A percentile compares a stretch with the other conserved stretches of the same genome.
Conservation (phyloP, 2,329 filamentous ascomycete genomes). For the Phialemonium atrogriseum region DNA sequence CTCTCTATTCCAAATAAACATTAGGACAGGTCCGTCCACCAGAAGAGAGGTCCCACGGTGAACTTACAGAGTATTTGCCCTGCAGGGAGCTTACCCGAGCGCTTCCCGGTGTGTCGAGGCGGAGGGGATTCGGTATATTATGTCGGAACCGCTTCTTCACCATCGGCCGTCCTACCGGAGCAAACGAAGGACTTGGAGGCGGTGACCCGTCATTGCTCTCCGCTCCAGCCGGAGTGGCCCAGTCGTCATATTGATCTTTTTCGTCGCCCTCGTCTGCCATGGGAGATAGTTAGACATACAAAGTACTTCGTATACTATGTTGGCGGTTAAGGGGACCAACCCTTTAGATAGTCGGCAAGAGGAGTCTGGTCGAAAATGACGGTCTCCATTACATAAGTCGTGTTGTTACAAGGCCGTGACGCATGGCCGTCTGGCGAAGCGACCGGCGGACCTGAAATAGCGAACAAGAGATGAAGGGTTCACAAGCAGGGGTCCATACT, state of each 20-base stretch:
- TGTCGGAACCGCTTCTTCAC: slow-evolving; percentile 45
- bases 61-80: slow-evolving; percentile 43
- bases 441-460: no score
- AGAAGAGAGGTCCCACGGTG: slow-evolving; percentile 3
- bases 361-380: slow-evolving; percentile 81
- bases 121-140: slow-evolving; percentile 35
- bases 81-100: slow-evolving; percentile 35
- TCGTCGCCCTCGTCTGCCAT: slow-evolving; percentile 41
- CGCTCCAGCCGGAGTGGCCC: slow-evolving; percentile 24
- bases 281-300: slow-evolving; percentile 9
- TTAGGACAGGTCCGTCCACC: slow-evolving; percentile 13
- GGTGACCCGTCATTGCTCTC: slow-evolving; percentile 30
- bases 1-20: slow-evolving; percentile 39
- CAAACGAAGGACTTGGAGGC: slow-evolving; percentile 44
- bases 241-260: slow-evolving; percentile 35
- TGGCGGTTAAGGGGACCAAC: slow-evolving; percentile 37
- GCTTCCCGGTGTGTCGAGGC: slow-evolving; percentile 30
- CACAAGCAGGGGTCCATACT: no score
- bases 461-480: neutral
- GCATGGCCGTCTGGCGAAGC: slow-evolving; percentile 1
- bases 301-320: slow-evolving; percentile 3
- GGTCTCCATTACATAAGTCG: slow-evolving; percentile 59
- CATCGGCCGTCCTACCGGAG: slow-evolving; percentile 46
- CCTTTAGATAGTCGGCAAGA: slow-evolving; percentile 82
- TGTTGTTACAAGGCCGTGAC: slow-evolving; percentile 1